Conservation (phyloP, 768 basidiomycete species). For the Amanita polypyramis region DNA sequence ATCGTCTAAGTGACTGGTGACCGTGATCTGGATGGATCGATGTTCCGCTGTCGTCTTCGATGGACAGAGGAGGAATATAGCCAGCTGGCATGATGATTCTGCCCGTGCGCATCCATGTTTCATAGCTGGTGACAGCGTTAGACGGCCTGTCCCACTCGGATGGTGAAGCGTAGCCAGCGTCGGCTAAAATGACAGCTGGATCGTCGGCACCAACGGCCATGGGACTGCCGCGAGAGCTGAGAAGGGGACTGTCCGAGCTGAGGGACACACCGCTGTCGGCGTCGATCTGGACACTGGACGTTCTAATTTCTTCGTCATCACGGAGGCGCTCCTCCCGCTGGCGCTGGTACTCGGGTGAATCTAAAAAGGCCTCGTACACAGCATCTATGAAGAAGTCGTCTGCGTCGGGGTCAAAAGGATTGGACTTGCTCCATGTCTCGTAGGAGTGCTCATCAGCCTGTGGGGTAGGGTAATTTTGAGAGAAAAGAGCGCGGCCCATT, state of each 20-base stretch:
- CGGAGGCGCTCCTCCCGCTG: slow-evolving; percentile 14
- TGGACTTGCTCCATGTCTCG: slow-evolving; percentile 55
- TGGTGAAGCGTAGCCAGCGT: slow-evolving; percentile 20
- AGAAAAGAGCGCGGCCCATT: slow-evolving; percentile 58
- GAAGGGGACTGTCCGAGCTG: slow-evolving; percentile 10
- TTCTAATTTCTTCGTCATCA: slow-evolving; percentile 5
- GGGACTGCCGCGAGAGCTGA: slow-evolving; percentile 38
- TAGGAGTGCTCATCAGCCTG: slow-evolving; percentile 22
- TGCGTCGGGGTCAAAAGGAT: slow-evolving; percentile 73
- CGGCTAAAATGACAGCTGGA: slow-evolving; percentile 26
- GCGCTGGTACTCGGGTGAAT: slow-evolving; percentile 26
- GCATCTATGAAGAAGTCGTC: slow-evolving; percentile 61
- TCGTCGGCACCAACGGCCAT: slow-evolving; percentile 36
- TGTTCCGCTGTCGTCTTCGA: background rate
- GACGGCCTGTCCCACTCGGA: slow-evolving; percentile 14
- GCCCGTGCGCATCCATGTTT: slow-evolving; percentile 4
- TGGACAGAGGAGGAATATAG: slow-evolving; percentile 2
- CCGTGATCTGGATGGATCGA: background rate
- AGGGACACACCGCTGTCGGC: slow-evolving; percentile 14
- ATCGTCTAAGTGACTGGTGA: background rate
- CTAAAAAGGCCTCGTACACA: slow-evolving; percentile 59
- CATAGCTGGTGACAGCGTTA: background rate
- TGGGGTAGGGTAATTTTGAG: slow-evolving; percentile 28
- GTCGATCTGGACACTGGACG: slow-evolving; percentile 7
- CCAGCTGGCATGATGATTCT: background rate